Evolutionary conservation across 2,329 filamentous ascomycete genomes (phyloP).

Genomic region (Zymoseptoria tritici): DNA sequence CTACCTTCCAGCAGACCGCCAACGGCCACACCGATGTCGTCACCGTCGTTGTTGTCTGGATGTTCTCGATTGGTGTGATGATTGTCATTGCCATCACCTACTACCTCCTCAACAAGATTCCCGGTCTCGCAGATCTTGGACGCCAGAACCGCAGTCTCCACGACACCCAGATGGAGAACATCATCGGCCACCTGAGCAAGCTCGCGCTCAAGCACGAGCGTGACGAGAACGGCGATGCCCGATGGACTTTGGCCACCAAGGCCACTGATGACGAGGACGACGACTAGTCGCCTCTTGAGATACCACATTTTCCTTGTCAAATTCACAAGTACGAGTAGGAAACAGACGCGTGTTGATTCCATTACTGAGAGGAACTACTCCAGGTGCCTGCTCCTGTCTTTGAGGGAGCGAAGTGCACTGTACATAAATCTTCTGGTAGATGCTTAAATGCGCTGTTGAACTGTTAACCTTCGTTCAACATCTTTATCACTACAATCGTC

Average conservation of each 20-base stretch:
- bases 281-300: slow-evolving; percentile 32
- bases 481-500: not conserved
- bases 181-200: slow-evolving; percentile 58
- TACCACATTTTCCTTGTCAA: slow-evolving; percentile 16
- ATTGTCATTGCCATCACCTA: slow-evolving; percentile 61
- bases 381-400: not conserved
- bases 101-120: slow-evolving; percentile 53
- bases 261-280: slow-evolving; percentile 42
- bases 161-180: slow-evolving; percentile 60
- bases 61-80: slow-evolving; percentile 58
- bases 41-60: slow-evolving; percentile 59
- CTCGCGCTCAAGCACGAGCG: slow-evolving; percentile 53
- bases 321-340: slow-evolving; percentile 13
- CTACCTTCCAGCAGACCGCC: slow-evolving; percentile 25
- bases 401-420: not conserved
- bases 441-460: not conserved
- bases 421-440: not conserved
- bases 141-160: slow-evolving; percentile 54
- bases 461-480: not conserved
- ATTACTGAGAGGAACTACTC: slow-evolving; percentile 15
- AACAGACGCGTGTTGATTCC: slow-evolving; percentile 14
- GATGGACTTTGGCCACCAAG: slow-evolving; percentile 40
- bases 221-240: slow-evolving; percentile 39
- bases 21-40: slow-evolving; percentile 53
- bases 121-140: slow-evolving; percentile 54